phyloP scores from a whole-genome alignment of 129 eudicot species.

The Gnaphalium uliginosum region DNA sequence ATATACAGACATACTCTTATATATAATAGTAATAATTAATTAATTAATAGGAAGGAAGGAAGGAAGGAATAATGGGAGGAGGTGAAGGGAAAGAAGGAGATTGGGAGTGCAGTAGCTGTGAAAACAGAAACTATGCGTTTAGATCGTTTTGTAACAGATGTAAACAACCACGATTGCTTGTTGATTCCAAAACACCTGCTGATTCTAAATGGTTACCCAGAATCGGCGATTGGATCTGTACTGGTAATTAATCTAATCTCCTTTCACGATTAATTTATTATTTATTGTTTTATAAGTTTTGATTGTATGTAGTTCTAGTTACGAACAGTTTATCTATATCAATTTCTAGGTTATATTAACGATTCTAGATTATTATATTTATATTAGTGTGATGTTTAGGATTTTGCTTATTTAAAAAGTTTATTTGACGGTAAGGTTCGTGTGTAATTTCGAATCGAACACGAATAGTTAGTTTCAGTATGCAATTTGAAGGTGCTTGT shows the following conservation, averaged over 20 bases:
- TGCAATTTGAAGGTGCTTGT: neutral
- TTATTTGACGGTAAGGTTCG: neutral
- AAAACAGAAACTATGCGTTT: constrained; percentile 86
- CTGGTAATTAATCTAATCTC: constrained; percentile 41
- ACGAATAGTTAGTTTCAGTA: neutral
- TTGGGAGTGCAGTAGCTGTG: constrained; percentile 90
- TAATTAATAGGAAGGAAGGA: neutral
- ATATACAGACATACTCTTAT: neutral
- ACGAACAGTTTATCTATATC: neutral
- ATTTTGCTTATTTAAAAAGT: too few species aligned
- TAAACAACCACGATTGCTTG: constrained; percentile 84
- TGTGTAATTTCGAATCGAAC: too few species aligned
- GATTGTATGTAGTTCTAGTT: neutral
- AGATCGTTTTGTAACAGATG: constrained; percentile 91
- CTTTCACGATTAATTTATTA: neutral
- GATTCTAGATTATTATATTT: too few species aligned
- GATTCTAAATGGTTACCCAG: constrained; percentile 97
- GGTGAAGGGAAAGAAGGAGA: constrained; percentile 96
- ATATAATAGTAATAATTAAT: neutral
- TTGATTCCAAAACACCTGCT: constrained; percentile 78
- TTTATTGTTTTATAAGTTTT: neutral
- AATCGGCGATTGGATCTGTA: constrained; percentile 94
- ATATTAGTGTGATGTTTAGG: too few species aligned
- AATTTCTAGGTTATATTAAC: neutral
- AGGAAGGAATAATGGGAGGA: constrained; percentile 33